Percentiles rank a stretch among this genome's conserved stretches.
These are phyloP conservation scores for Candida endomychidarum DNA, from an alignment of 805 yeast species.

Conservation along the genomic window DNA sequence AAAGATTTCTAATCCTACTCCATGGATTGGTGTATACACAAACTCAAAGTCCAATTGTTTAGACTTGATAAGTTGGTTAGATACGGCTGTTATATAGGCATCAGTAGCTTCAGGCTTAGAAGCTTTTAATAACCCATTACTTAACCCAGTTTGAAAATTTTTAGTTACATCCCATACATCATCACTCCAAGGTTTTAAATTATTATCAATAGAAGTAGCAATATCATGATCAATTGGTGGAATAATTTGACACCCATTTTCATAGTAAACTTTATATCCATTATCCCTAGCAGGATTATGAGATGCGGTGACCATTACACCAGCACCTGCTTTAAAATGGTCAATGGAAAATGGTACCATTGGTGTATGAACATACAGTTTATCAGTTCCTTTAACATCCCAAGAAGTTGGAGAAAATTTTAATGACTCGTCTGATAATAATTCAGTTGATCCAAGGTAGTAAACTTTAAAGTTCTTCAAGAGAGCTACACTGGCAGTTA, in stretches of 20 bases:
- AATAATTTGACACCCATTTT: constrained; percentile 92
- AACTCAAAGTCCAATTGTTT: constrained; percentile 40
- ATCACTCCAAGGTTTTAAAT: constrained; percentile 57
- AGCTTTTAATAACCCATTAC: constrained; percentile 30
- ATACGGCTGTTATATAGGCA: constrained; percentile 36
- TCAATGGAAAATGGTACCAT: constrained; percentile 87
- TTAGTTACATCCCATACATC: constrained; percentile 48
- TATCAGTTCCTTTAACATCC: constrained; percentile 6
- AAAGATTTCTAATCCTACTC: constrained; percentile 77
- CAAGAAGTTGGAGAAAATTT: constrained; percentile 4
- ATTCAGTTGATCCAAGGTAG: constrained; percentile 45
- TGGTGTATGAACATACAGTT: constrained; percentile 70
- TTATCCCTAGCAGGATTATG: constrained; percentile 85
- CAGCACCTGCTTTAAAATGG: constrained; percentile 60
- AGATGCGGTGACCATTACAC: constrained; percentile 92
- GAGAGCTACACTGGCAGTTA: constrained; percentile 75
- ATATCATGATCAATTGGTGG: constrained; percentile 85
- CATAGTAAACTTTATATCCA: constrained; percentile 93
- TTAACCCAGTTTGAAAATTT: constrained; percentile 30
- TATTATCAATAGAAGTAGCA: constrained; percentile 59
- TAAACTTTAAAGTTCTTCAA: constrained; percentile 68
- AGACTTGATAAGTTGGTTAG: constrained; percentile 29
- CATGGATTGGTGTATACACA: constrained; percentile 94
- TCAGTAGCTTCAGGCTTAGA: constrained; percentile 44
- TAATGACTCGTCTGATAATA: constrained; percentile 29